These are phyloP conservation scores for Hysterangium stoloniferum DNA, from an alignment of 768 basidiomycete species.

Conservation along the genomic window DNA sequence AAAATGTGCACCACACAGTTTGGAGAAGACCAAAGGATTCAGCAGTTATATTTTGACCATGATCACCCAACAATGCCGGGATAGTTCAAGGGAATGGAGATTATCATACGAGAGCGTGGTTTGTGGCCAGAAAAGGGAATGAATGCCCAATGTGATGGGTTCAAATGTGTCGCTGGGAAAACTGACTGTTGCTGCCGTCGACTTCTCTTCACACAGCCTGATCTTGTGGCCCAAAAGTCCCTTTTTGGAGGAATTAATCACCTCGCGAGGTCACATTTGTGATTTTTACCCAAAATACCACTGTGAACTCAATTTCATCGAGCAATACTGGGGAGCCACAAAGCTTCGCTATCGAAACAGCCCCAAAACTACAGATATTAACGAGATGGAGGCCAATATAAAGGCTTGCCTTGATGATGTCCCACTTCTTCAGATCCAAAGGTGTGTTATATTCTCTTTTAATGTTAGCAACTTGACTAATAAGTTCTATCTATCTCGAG, in stretches of 20 bases:
- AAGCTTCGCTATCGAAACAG: no score
- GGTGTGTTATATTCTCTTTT: no score
- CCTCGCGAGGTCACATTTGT: slow-evolving; percentile 15
- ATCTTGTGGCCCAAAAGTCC: slow-evolving; percentile 31
- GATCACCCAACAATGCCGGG: slow-evolving; percentile 4
- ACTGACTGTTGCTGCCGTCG: slow-evolving; percentile 28
- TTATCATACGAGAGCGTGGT: slow-evolving; percentile 5
- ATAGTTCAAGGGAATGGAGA: slow-evolving; percentile 7
- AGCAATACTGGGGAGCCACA: slow-evolving; percentile 12
- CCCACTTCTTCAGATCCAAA: no score
- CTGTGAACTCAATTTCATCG: slow-evolving; percentile 14
- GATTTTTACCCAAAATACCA: slow-evolving; percentile 13
- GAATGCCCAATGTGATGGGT: not conserved
- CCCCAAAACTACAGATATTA: no score
- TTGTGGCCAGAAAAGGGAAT: not conserved
- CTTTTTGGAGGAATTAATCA: slow-evolving; percentile 23
- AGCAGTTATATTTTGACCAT: not conserved
- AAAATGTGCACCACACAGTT: not conserved
- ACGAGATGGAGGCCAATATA: no score
- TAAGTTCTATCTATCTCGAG: no score
- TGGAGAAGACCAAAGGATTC: slow-evolving; percentile 4
- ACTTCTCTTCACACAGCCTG: slow-evolving; percentile 33
- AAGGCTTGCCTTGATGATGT: no score
- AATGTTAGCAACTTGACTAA: no score
- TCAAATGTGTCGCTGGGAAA: not conserved